Conservation (phyloP, 768 basidiomycete species). For the Boletus patriciae region DNA sequence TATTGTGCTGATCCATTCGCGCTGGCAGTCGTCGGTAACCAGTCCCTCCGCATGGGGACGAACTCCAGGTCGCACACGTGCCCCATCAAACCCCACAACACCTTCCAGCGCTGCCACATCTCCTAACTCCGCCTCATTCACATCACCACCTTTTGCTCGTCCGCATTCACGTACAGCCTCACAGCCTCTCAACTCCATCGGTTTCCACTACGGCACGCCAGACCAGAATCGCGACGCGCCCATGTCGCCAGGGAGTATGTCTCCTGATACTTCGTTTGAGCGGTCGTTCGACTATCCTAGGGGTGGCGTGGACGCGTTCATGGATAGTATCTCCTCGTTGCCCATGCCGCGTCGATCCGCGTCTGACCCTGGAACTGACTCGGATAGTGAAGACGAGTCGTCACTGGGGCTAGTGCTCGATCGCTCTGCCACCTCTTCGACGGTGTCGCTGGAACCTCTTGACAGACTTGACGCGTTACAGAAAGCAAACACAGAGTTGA, state of each 20-base stretch:
- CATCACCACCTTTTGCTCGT: slow-evolving; percentile 50
- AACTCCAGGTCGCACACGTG: slow-evolving; percentile 51
- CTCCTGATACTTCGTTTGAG: slow-evolving; percentile 36
- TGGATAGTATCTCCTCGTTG: slow-evolving; percentile 50
- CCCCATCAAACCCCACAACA: slow-evolving; percentile 68
- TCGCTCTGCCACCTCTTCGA: slow-evolving; percentile 57
- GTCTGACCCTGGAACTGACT: slow-evolving; percentile 49
- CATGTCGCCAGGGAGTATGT: slow-evolving; percentile 33
- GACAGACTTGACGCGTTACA: slow-evolving; percentile 74
- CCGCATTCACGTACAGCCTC: slow-evolving; percentile 67
- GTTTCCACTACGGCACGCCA: slow-evolving; percentile 44
- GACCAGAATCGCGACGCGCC: slow-evolving; percentile 34
- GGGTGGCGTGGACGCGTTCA: slow-evolving; percentile 41
- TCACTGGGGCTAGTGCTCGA: slow-evolving; percentile 61
- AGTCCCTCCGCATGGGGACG: slow-evolving; percentile 47
- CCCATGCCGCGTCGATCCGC: slow-evolving; percentile 53
- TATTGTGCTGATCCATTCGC: slow-evolving; percentile 9
- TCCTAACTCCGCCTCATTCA: slow-evolving; percentile 40
- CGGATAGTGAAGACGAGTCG: slow-evolving; percentile 48
- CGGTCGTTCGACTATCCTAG: slow-evolving; percentile 40
- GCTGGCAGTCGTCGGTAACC: slow-evolving; percentile 34
- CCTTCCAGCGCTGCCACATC: slow-evolving; percentile 39
- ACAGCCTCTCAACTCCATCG: slow-evolving; percentile 42
- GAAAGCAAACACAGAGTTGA: slow-evolving; percentile 72
- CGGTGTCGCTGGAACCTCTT: slow-evolving; percentile 66